Evolutionary conservation across 2,329 filamentous ascomycete genomes (phyloP), one percentile per base, ranked within the genome.

Genomic region (Colletotrichum sp.): DNA sequence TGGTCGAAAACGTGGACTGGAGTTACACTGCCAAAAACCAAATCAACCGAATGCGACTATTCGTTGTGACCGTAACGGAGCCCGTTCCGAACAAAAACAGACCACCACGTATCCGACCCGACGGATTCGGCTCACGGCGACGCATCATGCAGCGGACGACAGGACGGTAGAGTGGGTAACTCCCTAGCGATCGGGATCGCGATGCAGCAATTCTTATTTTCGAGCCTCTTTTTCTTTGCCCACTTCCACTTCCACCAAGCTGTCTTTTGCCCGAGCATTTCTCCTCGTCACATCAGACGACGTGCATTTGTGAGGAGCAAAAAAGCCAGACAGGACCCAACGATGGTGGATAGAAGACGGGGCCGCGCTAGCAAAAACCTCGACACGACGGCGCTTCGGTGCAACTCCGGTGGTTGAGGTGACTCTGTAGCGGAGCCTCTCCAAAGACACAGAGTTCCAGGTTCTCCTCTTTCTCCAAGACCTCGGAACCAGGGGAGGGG

Each of bases 401-500:
- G 73, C 73, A 67, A 75, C 69, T 68, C 18, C 69, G 73, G 73
- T 72, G 69, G 44, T 49, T 49, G 44, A 49, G 44, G 57, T 72
- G 73, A 34, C 28, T 55, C 26, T 26, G 32, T 24, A 49, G 68
- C 60, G 52, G 72, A 75, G 68, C 36, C 34, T 52, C 52, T 28
- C 52, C 52, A 57, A 57, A 18, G 57, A 44, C 30, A 26, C 18
- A 18, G 5, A 6, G 21, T 34, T 57, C 69, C 36, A 39, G 63
- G 73, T 68, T 75, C 63, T 75, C 68, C 69, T 75, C 72, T 65
- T 72, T 57, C 63, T 59, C 71, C 66, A 59, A 55, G 64, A 55
- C 64, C 13, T 65, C 28, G 30, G 30, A 36, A 36, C 32, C 21
- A 44, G 65, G 65, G 55, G 44, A 28, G 64, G 49, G 28, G 59